Evolutionary conservation across 495 filamentous ascomycete genomes (phyloP), one percentile per base, ranked within the genome.

Genomic region (Penicillium samsonianum): DNA sequence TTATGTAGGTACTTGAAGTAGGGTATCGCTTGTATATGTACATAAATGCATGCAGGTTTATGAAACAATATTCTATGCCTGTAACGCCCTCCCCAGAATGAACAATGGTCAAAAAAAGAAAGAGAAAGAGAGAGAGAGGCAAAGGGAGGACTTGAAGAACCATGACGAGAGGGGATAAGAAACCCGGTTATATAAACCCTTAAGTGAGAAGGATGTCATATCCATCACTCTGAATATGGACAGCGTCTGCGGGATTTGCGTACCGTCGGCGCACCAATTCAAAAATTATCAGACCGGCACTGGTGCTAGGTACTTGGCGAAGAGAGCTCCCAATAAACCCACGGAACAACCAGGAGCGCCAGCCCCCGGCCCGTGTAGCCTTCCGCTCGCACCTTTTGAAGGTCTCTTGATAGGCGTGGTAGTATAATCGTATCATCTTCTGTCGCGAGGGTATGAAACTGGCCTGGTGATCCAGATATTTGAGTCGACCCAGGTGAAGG

Each of bases 251-350:
- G 5, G 84, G 75, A 53, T 73, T 79, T 8, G 87, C 87, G 71
- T 92, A 95, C 69, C 89, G 88, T 51, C 92, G 80, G 59, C 92
- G 78, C 20, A 96, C 85, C 33, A 96, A 59, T 70, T 96, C 92
- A 67, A 96, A 96, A 45, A 94, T 91, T 58, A 96, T 88, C 53
- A 96, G 68, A 0, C 91, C 92, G 2, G 92, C 91, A 63, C 89
- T 92, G 4, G 92, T 95, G 67, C 90, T 92, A 16, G 92, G 92
- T 37, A 96, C 87, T 72, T 94, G 90, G 38, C 87, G 80, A 42
- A 95, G 78, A 3, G 90, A 90, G 53, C 81, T 87, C 72, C 80
- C 80, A 67, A 87, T 76, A 67, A 96, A 95, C 7, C 87, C 90
- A 16, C 80, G 79, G 69, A 89, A 96, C 17, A 96, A 67, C 88